Evolutionary conservation across 202 grass and related monocot genomes (phyloP).

Genomic region (Setaria viridis): DNA sequence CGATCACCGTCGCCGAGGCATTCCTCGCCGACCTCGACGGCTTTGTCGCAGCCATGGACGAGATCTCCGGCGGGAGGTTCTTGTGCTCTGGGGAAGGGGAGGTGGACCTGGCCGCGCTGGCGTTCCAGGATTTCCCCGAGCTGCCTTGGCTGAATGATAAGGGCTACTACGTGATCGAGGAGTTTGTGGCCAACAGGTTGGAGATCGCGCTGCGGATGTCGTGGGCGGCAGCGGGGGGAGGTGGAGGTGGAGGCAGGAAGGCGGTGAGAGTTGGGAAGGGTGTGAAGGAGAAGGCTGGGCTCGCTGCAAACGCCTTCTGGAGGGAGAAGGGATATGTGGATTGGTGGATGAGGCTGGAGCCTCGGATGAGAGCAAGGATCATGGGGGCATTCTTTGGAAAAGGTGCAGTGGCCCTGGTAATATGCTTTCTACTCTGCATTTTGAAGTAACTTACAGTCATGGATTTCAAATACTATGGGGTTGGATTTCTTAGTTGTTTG

Average conservation of each 20-base stretch:
- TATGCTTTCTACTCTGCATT: constrained; percentile 40
- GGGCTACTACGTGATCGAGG: constrained; percentile 87
- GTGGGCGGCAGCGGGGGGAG: constrained; percentile 60
- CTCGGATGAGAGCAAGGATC: constrained; percentile 62
- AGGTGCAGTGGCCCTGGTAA: constrained; percentile 72
- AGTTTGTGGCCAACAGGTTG: constrained; percentile 77
- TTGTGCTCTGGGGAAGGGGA: constrained; percentile 54
- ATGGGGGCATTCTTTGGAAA: constrained; percentile 73
- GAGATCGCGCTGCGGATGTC: constrained; percentile 85
- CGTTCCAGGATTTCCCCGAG: constrained; percentile 65
- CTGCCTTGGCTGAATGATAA: constrained; percentile 82
- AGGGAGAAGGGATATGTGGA: constrained; percentile 95
- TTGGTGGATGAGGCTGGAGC: constrained; percentile 90
- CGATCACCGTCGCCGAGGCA: constrained; percentile 68
- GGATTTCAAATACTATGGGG: neutral
- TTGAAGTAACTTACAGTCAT: constrained; percentile 14
- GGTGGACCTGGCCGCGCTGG: constrained; percentile 54
- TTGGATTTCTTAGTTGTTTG: constrained; percentile 2
- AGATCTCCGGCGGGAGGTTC: constrained; percentile 80
- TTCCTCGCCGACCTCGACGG: constrained; percentile 69
- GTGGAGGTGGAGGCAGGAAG: constrained; percentile 63
- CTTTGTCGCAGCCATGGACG: constrained; percentile 83
- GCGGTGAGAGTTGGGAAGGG: constrained; percentile 58
- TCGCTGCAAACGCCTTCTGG: constrained; percentile 82
- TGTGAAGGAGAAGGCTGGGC: constrained; percentile 57